These are phyloP conservation scores for Cryptococcus wingfieldii DNA, from an alignment of 1,284 basidiomycete species.

Conservation along the genomic window DNA sequence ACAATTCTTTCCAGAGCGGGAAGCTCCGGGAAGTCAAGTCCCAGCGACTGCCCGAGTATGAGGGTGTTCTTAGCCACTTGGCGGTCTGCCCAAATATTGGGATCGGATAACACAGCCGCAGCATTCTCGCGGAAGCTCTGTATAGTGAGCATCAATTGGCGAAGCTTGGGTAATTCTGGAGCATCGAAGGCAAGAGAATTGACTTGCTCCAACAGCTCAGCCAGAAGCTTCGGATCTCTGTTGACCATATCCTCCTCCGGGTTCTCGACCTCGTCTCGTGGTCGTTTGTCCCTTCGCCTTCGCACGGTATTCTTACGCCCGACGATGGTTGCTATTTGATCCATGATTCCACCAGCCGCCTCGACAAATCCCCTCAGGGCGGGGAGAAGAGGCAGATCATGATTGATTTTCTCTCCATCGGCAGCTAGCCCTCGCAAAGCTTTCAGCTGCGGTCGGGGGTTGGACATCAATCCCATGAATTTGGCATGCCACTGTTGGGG, in stretches of 20 bases:
- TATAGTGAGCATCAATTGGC: conserved; percentile 33
- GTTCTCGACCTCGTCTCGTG: conserved; percentile 12
- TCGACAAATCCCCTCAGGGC: conserved; percentile 72
- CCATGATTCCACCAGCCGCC: conserved; percentile 76
- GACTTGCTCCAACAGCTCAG: conserved; percentile 31
- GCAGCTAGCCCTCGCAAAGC: conserved; percentile 69
- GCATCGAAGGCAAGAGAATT: conserved; percentile 45
- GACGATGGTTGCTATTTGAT: conserved; percentile 29
- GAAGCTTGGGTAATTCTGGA: conserved; percentile 41
- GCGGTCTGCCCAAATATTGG: conserved; percentile 30
- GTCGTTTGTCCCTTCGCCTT: conserved; percentile 8
- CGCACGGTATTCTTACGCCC: conserved; percentile 38
- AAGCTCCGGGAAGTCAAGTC: conserved; percentile 43
- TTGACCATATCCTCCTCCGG: conserved; percentile 22
- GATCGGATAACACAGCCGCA: conserved; percentile 21
- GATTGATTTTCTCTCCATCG: conserved; percentile 81
- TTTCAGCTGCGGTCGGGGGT: conserved; percentile 66
- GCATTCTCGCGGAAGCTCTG: conserved; percentile 39
- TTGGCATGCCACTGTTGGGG: conserved; percentile 73
- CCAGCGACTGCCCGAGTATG: conserved; percentile 41
- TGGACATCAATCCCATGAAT: conserved; percentile 66
- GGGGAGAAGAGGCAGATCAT: conserved; percentile 66
- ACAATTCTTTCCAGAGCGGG: conserved; percentile 30
- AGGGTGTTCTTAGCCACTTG: conserved; percentile 33
- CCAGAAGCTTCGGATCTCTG: conserved; percentile 29